Conservation (phyloP, 768 basidiomycete genomes). For the Hypsizygus marmoreus region DNA sequence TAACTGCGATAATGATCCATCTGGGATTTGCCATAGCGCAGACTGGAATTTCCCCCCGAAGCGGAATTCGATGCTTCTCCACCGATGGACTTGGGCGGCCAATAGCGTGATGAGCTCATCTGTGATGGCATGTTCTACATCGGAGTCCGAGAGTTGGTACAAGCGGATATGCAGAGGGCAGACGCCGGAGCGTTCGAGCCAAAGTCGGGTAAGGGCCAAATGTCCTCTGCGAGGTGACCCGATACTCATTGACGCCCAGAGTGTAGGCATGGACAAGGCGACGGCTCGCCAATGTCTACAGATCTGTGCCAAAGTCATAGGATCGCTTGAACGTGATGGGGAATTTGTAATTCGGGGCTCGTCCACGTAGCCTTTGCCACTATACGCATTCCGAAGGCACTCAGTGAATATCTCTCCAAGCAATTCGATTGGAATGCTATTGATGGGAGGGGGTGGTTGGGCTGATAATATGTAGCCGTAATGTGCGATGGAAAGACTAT, state of each 20-base stretch:
- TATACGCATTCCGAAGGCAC: background rate
- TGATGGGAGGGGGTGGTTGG: slow-evolving; percentile 1
- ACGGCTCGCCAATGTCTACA: slow-evolving; percentile 8
- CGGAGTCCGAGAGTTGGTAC: background rate
- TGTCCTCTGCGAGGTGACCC: background rate
- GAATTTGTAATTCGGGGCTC: slow-evolving; percentile 6
- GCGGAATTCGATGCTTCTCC: slow-evolving; percentile 8
- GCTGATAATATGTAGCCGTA: too few species aligned
- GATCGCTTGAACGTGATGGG: slow-evolving; percentile 3
- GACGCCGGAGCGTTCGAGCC: slow-evolving; percentile 5
- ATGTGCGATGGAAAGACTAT: background rate
- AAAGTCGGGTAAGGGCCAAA: slow-evolving; percentile 3
- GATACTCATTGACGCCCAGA: slow-evolving; percentile 11
- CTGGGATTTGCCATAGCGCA: background rate
- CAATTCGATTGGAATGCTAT: slow-evolving; percentile 5
- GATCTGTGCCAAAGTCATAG: slow-evolving; percentile 12
- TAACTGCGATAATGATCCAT: background rate
- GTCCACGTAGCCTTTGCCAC: too few species aligned
- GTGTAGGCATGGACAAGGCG: slow-evolving; percentile 6
- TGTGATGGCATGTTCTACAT: background rate
- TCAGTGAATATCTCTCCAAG: slow-evolving; percentile 8
- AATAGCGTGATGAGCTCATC: slow-evolving; percentile 8
- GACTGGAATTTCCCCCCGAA: slow-evolving; percentile 6
- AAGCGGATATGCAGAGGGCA: slow-evolving; percentile 9
- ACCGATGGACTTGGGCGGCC: slow-evolving; percentile 7